Conservation (phyloP, 768 basidiomycete genomes). For the Suillus occidentalis region DNA sequence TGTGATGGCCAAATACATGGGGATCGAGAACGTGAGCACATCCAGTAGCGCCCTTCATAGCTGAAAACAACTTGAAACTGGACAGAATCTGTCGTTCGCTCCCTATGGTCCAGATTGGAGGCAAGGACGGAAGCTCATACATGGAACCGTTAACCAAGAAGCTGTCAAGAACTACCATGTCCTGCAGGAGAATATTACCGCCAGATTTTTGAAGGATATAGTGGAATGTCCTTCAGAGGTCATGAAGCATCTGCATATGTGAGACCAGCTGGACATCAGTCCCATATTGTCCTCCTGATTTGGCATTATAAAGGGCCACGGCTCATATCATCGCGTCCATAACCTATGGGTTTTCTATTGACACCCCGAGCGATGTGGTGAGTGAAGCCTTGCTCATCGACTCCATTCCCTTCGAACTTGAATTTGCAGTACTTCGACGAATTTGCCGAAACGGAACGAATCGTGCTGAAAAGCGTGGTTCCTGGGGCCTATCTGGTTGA, state of each 20-base stretch:
- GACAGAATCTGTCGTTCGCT: conserved; percentile 14
- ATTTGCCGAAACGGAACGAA: conserved; percentile 8
- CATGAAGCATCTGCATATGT: conserved; percentile 9
- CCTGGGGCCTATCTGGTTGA: conserved; percentile 13
- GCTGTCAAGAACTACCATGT: conserved; percentile 9
- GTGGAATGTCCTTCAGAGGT: conserved; percentile 8
- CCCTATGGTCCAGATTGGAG: conserved; percentile 13
- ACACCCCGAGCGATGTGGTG: conserved; percentile 7
- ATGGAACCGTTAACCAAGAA: conserved; percentile 3
- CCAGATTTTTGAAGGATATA: conserved; percentile 5
- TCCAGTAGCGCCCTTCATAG: not conserved
- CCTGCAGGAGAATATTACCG: conserved; percentile 9
- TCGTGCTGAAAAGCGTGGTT: conserved; percentile 4
- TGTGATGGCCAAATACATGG: conserved; percentile 11
- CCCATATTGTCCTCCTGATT: not conserved
- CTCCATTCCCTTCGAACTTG: not conserved
- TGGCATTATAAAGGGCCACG: not conserved
- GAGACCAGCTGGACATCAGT: not conserved
- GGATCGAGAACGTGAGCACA: conserved; percentile 6
- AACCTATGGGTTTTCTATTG: conserved; percentile 10
- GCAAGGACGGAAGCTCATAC: conserved; percentile 12
- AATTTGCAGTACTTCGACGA: conserved; percentile 7
- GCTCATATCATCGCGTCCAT: conserved; percentile 9
- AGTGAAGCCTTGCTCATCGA: not conserved
- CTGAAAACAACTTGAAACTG: not conserved